These are phyloP conservation scores for Paecilomyces sp. DNA, from an alignment of 2,329 filamentous ascomycete genomes.

Conservation along the genomic window DNA sequence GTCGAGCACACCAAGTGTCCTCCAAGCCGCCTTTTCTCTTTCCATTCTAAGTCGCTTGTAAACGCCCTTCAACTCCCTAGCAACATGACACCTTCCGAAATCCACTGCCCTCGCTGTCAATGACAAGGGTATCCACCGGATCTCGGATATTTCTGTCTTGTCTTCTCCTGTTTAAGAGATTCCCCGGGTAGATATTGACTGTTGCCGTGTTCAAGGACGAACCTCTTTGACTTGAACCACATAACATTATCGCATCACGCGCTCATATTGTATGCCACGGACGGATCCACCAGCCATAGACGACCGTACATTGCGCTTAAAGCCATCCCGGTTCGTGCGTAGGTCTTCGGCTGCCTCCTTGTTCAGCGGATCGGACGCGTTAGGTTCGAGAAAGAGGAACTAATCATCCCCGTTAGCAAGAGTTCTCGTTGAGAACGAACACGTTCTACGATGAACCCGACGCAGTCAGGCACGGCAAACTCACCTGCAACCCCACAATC, in stretches of 20 bases:
- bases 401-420: constrained; percentile 31
- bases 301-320: constrained; percentile 81
- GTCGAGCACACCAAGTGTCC: neutral
- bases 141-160: neutral
- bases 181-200: neutral
- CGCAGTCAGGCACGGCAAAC: constrained; percentile 10
- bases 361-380: constrained; percentile 94
- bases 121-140: neutral
- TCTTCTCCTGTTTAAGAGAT: neutral
- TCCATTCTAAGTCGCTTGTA: neutral
- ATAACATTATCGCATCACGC: constrained; percentile 57
- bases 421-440: neutral
- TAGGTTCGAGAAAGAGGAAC: constrained; percentile 97
- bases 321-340: constrained; percentile 73
- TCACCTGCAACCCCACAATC: constrained; percentile 83
- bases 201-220: neutral
- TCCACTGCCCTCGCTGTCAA: neutral
- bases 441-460: neutral
- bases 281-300: constrained; percentile 77
- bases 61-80: neutral
- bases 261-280: constrained; percentile 66
- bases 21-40: neutral
- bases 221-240: neutral
- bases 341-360: constrained; percentile 96
- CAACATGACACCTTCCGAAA: neutral